These are phyloP conservation scores for Trichoderma asperelloides DNA, from an alignment of 495 filamentous ascomycete species.

Conservation along the genomic window DNA sequence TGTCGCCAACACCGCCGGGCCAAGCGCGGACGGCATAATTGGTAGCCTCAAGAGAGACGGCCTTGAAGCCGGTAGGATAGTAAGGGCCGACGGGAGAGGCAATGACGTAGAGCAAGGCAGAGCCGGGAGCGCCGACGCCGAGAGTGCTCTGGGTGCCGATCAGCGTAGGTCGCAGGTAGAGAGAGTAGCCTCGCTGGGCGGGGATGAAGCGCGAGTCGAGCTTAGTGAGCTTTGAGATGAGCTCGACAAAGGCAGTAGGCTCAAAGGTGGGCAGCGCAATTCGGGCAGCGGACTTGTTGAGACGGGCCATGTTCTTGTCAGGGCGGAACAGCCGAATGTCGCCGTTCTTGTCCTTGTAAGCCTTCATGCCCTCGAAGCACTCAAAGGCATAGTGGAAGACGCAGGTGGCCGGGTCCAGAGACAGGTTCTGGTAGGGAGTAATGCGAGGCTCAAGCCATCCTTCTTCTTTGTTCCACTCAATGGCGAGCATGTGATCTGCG, in stretches of 20 bases:
- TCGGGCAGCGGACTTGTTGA: slow-evolving; percentile 81
- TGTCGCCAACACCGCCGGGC: slow-evolving; percentile 94
- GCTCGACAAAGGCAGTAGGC: slow-evolving; percentile 57
- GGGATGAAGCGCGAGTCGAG: slow-evolving; percentile 87
- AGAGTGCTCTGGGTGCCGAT: slow-evolving; percentile 94
- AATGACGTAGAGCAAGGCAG: slow-evolving; percentile 86
- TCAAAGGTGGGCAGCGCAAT: slow-evolving; percentile 87
- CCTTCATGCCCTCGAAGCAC: slow-evolving; percentile 98
- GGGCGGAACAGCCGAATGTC: slow-evolving; percentile 85
- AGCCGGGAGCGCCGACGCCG: slow-evolving; percentile 83
- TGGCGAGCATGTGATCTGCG: slow-evolving; percentile 88
- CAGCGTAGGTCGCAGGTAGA: slow-evolving; percentile 93
- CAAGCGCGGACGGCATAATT: slow-evolving; percentile 93
- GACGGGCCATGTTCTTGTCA: slow-evolving; percentile 86
- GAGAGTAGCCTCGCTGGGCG: slow-evolving; percentile 70
- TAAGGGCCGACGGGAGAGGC: slow-evolving; percentile 95
- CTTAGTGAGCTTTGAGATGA: slow-evolving; percentile 70
- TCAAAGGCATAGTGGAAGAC: slow-evolving; percentile 98
- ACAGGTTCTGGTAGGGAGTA: slow-evolving; percentile 91
- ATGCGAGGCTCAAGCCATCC: slow-evolving; percentile 75
- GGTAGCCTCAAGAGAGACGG: slow-evolving; percentile 85
- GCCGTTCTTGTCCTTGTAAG: slow-evolving; percentile 74
- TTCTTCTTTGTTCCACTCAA: slow-evolving; percentile 80
- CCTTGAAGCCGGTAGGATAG: slow-evolving; percentile 97
- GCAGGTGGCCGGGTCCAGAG: slow-evolving; percentile 89